Evolutionary conservation across 371 early-diverging fungal species (phyloP).

Genomic region (Mucor indicus): DNA sequence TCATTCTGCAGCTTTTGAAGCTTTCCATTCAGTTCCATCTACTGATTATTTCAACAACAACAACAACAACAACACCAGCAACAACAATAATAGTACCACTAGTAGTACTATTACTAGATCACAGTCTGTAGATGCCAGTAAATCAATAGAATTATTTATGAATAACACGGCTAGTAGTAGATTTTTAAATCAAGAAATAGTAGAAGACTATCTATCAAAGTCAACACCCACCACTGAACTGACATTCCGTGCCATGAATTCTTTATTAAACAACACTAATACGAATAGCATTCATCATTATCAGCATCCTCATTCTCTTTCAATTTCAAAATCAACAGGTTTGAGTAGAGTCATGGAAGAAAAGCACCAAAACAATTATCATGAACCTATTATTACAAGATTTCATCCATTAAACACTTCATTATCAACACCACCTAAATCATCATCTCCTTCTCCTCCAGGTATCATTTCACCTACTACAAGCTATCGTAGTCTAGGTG

Average conservation of each 20-base stretch:
- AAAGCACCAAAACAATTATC: conserved; percentile 6
- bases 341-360: conserved; percentile 24
- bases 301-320: conserved; percentile 8
- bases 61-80: conserved; percentile 32
- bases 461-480: conserved; percentile 15
- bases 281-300: neutral
- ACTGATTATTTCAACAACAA: conserved; percentile 37
- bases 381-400: conserved; percentile 9
- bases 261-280: conserved; percentile 10
- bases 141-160: conserved; percentile 17
- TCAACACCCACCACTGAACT: conserved; percentile 22
- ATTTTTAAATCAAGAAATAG: conserved; percentile 4
- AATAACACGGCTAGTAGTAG: conserved; percentile 10
- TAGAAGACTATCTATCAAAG: conserved; percentile 27
- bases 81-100: conserved; percentile 9
- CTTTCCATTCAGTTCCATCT: conserved; percentile 51
- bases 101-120: conserved; percentile 22
- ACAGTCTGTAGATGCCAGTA: conserved; percentile 20
- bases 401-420: conserved; percentile 17
- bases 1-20: conserved; percentile 48
- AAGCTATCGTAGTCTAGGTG: conserved; percentile 19
- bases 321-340: conserved; percentile 14
- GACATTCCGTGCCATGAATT: conserved; percentile 11
- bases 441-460: conserved; percentile 28
- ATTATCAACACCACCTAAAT: conserved; percentile 29